Base-by-base conservation (phyloP, 306 rosid genomes). In the Glycine latifolia region DNA sequence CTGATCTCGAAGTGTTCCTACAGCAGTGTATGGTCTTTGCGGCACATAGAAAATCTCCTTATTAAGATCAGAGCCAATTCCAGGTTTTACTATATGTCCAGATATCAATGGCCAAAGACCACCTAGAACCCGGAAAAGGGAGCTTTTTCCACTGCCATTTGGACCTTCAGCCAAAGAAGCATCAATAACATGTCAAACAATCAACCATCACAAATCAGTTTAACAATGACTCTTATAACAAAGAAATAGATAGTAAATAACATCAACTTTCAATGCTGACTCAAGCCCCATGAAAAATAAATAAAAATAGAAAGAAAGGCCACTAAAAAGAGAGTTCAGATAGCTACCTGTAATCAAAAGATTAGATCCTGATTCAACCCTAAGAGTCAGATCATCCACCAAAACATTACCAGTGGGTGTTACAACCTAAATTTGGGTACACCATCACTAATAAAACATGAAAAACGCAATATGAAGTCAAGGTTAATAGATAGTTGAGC, bases 91-190 rank as follows among this genome's bases (percentile, higher is more conserved):
- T 61, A 96, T 93, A 88, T 89, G 89, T 59, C 99, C 99, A 78
- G 97, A 92, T 61, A 93, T 90, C 80, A 96, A 79, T 16, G 99
- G 99, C 99, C 99, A 96, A 52, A 96, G 98, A 79, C 99, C 99
- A 31, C 99, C 99, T 78, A 96, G 83, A 85, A 96, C 99, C 65
- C 99, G 91, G 86, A 96, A 96, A 85, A 96, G 99, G 4, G 99
- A 93, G 89, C 99, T 96, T 89, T 96, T 96, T 72, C 99, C 99
- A 70, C 99, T 96, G 54, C 99, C 99, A 89, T 96, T 96, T 83
- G 99, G 99, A 91, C 99, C 99, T 95, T 88, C 86, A 88, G 78
- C 44, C 80, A 84, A 87, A 60, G 78, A 85, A 83, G 65, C 54
- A 68, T 55, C 79, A 66, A 68, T 47, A 79, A 50, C n/a, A 75